phyloP scores from a whole-genome alignment of 352 stramenopile genomes.

The Pythium phragmiticola region DNA sequence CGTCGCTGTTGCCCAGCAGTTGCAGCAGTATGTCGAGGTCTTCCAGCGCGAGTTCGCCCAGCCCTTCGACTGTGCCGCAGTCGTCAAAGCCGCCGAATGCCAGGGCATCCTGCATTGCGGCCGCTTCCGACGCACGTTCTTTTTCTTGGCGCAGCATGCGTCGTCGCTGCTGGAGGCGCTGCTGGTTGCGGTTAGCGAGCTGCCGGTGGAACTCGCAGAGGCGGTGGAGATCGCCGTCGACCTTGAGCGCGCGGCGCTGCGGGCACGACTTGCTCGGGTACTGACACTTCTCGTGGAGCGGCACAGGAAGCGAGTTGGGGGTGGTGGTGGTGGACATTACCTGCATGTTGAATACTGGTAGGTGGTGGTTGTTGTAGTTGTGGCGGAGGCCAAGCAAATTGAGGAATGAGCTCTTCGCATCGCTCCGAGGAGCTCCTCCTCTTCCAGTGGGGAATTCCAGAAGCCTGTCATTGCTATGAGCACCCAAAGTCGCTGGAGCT shows the following conservation, averaged over 20 bases:
- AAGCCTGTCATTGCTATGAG: background rate
- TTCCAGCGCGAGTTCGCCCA: slow-evolving; percentile 20
- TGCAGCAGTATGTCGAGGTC: slow-evolving; percentile 28
- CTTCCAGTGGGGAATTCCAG: background rate
- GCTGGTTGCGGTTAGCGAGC: slow-evolving; percentile 29
- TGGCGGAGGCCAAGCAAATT: slow-evolving; percentile 10
- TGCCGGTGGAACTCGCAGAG: slow-evolving; percentile 28
- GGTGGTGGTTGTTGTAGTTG: background rate
- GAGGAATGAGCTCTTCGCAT: slow-evolving; percentile 10
- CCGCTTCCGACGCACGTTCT: background rate
- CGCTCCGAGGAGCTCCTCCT: background rate
- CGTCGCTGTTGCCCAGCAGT: slow-evolving; percentile 19
- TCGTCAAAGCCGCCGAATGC: background rate
- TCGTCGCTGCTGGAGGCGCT: slow-evolving; percentile 24
- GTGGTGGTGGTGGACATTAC: background rate
- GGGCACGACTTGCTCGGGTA: slow-evolving; percentile 30
- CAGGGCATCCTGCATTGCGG: background rate
- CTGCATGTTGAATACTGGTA: slow-evolving; percentile 9
- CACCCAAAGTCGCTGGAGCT: background rate
- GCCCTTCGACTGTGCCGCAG: slow-evolving; percentile 7
- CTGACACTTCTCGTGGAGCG: slow-evolving; percentile 21
- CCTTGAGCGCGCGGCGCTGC: slow-evolving; percentile 19
- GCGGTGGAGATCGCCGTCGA: slow-evolving; percentile 22
- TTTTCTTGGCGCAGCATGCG: slow-evolving; percentile 16
- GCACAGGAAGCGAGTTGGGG: slow-evolving; percentile 11